These are phyloP conservation scores for Coleophoma cylindrospora DNA, from an alignment of 2,329 filamentous ascomycete species.

Conservation along the genomic window DNA sequence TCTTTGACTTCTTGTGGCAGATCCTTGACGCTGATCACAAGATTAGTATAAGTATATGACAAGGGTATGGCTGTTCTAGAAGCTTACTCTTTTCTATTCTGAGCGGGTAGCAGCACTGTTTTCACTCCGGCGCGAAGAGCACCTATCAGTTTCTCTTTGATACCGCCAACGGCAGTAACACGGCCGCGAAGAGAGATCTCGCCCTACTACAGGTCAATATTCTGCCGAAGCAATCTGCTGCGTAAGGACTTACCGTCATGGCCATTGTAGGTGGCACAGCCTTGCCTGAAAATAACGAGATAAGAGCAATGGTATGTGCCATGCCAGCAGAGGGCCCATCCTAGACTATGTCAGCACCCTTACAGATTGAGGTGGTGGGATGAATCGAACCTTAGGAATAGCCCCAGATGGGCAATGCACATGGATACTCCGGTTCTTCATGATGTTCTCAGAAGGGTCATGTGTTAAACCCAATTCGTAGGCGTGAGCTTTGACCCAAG, in stretches of 20 bases:
- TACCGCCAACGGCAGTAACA: constrained; percentile 91
- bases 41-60: not conserved
- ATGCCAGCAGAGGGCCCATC: constrained; percentile 86
- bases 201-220: constrained; percentile 30
- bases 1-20: constrained; percentile 84
- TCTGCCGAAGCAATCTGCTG: not conserved
- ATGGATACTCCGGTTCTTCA: constrained; percentile 91
- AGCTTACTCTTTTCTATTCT: constrained; percentile 75
- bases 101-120: constrained; percentile 80
- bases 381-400: constrained; percentile 85
- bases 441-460: constrained; percentile 82
- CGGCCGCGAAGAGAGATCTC: constrained; percentile 78
- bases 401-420: constrained; percentile 94
- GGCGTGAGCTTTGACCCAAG: constrained; percentile 95
- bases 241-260: constrained; percentile 67
- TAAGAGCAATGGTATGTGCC: constrained; percentile 88
- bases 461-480: constrained; percentile 82
- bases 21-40: constrained; percentile 57
- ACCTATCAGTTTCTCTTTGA: constrained; percentile 98
- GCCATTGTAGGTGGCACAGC: constrained; percentile 86
- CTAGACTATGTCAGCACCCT: constrained; percentile 33
- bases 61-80: not conserved
- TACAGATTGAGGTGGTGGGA: constrained; percentile 15
- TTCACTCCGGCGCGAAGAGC: constrained; percentile 90
- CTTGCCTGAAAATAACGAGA: constrained; percentile 83